Base-by-base conservation (phyloP, 768 basidiomycete species). In the Boletus rubropictus region DNA sequence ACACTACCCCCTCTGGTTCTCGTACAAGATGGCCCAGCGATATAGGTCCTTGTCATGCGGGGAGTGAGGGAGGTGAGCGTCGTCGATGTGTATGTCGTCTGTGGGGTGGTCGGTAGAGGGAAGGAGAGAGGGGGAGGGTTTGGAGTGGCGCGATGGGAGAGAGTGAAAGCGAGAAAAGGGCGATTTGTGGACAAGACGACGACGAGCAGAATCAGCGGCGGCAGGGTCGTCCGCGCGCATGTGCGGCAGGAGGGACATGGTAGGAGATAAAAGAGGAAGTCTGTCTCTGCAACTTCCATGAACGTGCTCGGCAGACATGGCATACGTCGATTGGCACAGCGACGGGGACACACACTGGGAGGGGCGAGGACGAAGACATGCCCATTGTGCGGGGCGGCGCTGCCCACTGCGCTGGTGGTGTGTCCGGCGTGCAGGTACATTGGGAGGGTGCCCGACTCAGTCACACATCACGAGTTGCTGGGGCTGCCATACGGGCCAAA, bases 1-100 rank as follows among this genome's bases (percentile, higher is more conserved):
- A 70, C 72, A 27, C 51, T 28, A 86, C 88, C 88, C 88, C 59
- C 88, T 72, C 66, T 91, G 88, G 59, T 90, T 89, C 67, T 91
- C 88, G 51, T 87, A 88, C 9, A 90, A 57, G 9, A 85, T 62
- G 7, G 85, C 88, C 88, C 88, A 91, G 62, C 76, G 75, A 60
- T 84, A 90, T 11, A 73, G 64, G 57, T 85, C 80, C 45, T 65
- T 62, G 51, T 70, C 65, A 17, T 69, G 58, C 42, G 61, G 53
- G 25, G 62, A 52, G 22, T 55, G 49, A 11, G 61, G 32, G 57
- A 58, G 46, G 45, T 29, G 46, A 22, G 45, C 21, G 8, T 54
- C 45, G 44, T 71, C 64, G 21, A 76, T 55, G 44, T 38, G 57
- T 31, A 75, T 75, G 42, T 58, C 54, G 24, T 56, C 39, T 3